Evolutionary conservation across 2,329 filamentous ascomycete genomes (phyloP).

Genomic region (Zasmidium citrigriseum): DNA sequence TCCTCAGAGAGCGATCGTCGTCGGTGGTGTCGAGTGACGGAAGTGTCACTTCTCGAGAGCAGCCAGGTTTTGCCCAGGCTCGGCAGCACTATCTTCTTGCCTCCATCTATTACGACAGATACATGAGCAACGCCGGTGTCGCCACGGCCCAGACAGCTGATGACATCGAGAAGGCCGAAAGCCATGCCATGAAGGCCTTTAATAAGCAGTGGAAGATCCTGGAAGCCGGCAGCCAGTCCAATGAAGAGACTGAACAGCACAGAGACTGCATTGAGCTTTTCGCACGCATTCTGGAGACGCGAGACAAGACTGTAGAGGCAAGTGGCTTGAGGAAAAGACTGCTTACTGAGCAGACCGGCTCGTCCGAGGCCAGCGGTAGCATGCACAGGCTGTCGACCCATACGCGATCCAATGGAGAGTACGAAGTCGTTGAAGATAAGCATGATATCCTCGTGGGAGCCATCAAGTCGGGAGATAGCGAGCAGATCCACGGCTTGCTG

Average conservation of each 20-base stretch:
- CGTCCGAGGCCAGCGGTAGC: slow-evolving; percentile 13
- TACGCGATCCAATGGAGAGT: slow-evolving; percentile 7
- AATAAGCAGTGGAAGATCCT: slow-evolving; percentile 14
- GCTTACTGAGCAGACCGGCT: slow-evolving; percentile 1
- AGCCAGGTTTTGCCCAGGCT: slow-evolving; percentile 10
- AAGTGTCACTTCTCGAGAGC: not conserved
- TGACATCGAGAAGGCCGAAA: slow-evolving; percentile 23
- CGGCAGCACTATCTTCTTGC: slow-evolving; percentile 25
- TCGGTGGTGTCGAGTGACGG: not conserved
- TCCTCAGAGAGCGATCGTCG: slow-evolving; percentile 17
- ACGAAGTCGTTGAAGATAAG: slow-evolving; percentile 16
- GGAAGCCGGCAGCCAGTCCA: slow-evolving; percentile 1
- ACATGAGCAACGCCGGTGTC: slow-evolving; percentile 8
- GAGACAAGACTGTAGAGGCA: slow-evolving; percentile 24
- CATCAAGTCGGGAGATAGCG: slow-evolving; percentile 18
- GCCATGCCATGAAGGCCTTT: slow-evolving; percentile 22
- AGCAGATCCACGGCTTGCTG: slow-evolving; percentile 15
- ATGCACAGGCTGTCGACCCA: slow-evolving; percentile 12
- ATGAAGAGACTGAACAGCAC: slow-evolving; percentile 13
- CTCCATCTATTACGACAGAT: slow-evolving; percentile 23
- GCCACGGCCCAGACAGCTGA: slow-evolving; percentile 8
- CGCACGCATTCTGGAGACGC: slow-evolving; percentile 19
- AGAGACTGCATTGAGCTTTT: slow-evolving; percentile 17
- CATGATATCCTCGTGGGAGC: slow-evolving; percentile 18
- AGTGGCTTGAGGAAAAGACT: slow-evolving; percentile 14